These are phyloP conservation scores for Jackrogersella multiformis DNA, from an alignment of 495 filamentous ascomycete species.

Conservation along the genomic window DNA sequence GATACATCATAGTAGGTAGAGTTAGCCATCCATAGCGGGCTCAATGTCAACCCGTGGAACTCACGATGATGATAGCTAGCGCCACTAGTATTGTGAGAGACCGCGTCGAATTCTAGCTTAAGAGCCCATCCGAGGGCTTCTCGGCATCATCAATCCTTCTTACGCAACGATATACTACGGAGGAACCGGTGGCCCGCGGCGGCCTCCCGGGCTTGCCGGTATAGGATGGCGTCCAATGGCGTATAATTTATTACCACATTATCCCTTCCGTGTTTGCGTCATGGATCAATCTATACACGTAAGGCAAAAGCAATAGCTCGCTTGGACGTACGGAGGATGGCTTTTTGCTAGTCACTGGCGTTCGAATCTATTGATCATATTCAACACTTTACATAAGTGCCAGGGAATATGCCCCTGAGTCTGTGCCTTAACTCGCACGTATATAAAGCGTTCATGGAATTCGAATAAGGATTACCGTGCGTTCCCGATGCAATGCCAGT, in stretches of 20 bases:
- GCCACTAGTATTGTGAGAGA: slow-evolving; percentile 11
- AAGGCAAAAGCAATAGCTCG: slow-evolving; percentile 4
- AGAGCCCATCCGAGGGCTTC: slow-evolving; percentile 6
- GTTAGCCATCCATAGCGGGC: not conserved
- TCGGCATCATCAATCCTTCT: slow-evolving; percentile 3
- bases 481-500: slow-evolving; percentile 8
- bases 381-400: not conserved
- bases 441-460: not conserved
- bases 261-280: not conserved
- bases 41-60: slow-evolving; percentile 3
- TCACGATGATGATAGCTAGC: not conserved
- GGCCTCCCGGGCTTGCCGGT: slow-evolving; percentile 12
- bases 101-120: slow-evolving; percentile 9
- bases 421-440: no score
- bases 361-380: no score
- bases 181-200: not conserved
- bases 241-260: slow-evolving; percentile 6
- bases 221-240: slow-evolving; percentile 20
- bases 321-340: not conserved
- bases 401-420: not conserved
- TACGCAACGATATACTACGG: slow-evolving; percentile 9
- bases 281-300: slow-evolving; percentile 3
- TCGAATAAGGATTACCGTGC: not conserved
- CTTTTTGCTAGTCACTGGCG: no score
- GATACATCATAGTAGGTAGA: no score